A percentile compares a stretch with the other conserved stretches of the same genome.
Conservation (phyloP, 768 basidiomycete species). For the Tephrocybe sp. region DNA sequence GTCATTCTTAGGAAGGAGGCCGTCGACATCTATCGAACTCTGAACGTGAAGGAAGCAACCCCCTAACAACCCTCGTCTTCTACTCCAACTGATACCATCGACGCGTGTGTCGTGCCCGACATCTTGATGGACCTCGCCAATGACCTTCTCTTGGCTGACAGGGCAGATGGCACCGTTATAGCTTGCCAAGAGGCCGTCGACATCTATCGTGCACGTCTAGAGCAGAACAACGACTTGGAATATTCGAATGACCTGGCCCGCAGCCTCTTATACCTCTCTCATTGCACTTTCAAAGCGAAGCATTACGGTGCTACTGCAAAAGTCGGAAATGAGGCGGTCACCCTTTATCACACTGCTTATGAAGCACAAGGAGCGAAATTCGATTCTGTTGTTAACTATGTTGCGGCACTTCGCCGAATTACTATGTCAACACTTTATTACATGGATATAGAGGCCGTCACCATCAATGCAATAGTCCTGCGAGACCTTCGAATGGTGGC, state of each 20-base stretch:
- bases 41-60: background rate
- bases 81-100: background rate
- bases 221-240: background rate
- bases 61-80: background rate
- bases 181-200: constrained; percentile 12
- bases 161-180: constrained; percentile 7
- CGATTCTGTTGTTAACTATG: background rate
- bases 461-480: constrained; percentile 3
- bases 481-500: constrained; percentile 1
- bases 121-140: constrained; percentile 8
- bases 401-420: constrained; percentile 1
- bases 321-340: constrained; percentile 4
- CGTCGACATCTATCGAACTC: constrained; percentile 10
- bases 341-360: constrained; percentile 1
- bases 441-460: background rate
- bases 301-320: constrained; percentile 2
- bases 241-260: background rate
- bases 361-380: background rate
- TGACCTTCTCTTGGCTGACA: constrained; percentile 1
- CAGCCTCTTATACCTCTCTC: constrained; percentile 7
- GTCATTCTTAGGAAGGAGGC: constrained; percentile 10
- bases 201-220: constrained; percentile 4
- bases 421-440: background rate
- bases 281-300: constrained; percentile 4
- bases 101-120: background rate